Percentiles rank a stretch among this genome's conserved stretches.
Evolutionary conservation across 225 moss, liverwort and hornwort genomes (phyloP).

Genomic region (Marchantia paleacea): DNA sequence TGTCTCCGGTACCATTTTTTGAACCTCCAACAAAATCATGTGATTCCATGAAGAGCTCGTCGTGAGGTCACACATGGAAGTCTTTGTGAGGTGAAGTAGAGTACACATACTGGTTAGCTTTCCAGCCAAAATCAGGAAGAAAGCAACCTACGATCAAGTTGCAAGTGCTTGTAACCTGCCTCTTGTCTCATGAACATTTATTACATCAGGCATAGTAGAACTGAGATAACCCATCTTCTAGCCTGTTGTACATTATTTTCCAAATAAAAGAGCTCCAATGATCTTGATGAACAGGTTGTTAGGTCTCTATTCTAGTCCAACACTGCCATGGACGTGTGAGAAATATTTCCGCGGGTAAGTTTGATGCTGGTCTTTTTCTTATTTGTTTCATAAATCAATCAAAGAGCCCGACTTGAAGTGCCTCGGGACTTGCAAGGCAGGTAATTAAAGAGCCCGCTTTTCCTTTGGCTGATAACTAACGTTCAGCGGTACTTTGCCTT

Average conservation of each 20-base stretch:
- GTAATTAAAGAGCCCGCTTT: no score
- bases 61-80: conserved; percentile 21
- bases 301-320: neutral
- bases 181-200: conserved; percentile 14
- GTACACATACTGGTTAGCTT: conserved; percentile 15
- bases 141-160: conserved; percentile 16
- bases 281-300: neutral
- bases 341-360: no score
- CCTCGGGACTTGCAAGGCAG: no score
- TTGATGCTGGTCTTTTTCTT: no score
- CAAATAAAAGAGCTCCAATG: conserved; percentile 18
- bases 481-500: no score
- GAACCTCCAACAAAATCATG: conserved; percentile 52
- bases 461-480: no score
- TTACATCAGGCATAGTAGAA: conserved; percentile 12
- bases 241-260: conserved; percentile 22
- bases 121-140: conserved; percentile 18
- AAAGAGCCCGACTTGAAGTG: no score
- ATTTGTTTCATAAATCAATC: no score
- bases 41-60: conserved; percentile 54
- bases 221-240: neutral
- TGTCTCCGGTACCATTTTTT: conserved; percentile 46
- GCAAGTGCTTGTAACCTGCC: conserved; percentile 7
- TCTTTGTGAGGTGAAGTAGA: neutral
- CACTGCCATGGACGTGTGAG: no score